phyloP scores from a whole-genome alignment of 768 basidiomycete species.

The Tylopilus subfusipes region DNA sequence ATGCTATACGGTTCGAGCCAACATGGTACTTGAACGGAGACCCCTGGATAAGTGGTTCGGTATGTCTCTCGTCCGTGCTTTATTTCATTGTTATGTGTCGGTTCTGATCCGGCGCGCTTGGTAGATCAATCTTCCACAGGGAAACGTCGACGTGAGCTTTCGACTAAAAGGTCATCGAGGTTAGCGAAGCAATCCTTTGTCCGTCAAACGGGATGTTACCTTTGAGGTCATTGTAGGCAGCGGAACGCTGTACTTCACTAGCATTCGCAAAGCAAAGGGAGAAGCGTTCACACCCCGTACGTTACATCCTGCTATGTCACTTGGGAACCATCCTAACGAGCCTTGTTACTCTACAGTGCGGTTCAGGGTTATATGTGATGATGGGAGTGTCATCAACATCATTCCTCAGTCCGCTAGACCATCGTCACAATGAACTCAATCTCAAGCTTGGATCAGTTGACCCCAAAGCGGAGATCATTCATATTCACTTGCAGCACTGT shows the following conservation, averaged over 20 bases:
- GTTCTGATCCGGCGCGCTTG: neutral
- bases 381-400: slow-evolving; percentile 47
- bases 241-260: slow-evolving; percentile 81
- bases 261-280: slow-evolving; percentile 74
- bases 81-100: neutral
- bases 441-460: neutral
- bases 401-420: slow-evolving; percentile 1
- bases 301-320: slow-evolving; percentile 25
- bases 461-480: neutral
- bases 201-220: neutral
- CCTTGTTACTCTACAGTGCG: slow-evolving; percentile 42
- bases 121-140: slow-evolving; percentile 71
- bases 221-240: slow-evolving; percentile 40
- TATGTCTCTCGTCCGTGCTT: slow-evolving; percentile 37
- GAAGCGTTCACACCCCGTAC: slow-evolving; percentile 63
- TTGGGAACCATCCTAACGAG: neutral
- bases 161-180: slow-evolving; percentile 71
- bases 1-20: slow-evolving; percentile 42
- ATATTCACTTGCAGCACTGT: neutral
- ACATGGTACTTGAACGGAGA: slow-evolving; percentile 66
- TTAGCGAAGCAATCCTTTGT: slow-evolving; percentile 23
- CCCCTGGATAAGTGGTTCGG: slow-evolving; percentile 65
- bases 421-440: neutral
- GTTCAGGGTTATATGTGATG: slow-evolving; percentile 63
- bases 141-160: slow-evolving; percentile 76